A percentile compares a stretch with the other conserved stretches of the same genome.
Conservation (phyloP, 306 rosid genomes). For the Coriaria nepalensis region DNA sequence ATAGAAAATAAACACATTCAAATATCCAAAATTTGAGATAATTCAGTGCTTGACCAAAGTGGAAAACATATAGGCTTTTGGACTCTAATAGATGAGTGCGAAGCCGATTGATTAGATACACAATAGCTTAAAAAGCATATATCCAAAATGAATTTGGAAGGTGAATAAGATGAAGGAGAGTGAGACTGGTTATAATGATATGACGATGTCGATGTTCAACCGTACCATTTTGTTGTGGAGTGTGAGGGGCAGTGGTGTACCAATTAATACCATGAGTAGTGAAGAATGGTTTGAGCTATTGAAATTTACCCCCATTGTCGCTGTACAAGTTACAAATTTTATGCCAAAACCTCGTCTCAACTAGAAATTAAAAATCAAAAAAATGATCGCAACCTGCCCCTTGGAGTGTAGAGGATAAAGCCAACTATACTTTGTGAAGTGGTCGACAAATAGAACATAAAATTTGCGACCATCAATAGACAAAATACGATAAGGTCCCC, state of each 20-base stretch:
- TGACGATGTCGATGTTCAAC: neutral
- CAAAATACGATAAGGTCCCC: neutral
- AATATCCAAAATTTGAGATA: neutral
- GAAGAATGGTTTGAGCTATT: neutral
- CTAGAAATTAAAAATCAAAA: neutral
- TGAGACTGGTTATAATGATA: neutral
- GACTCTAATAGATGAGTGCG: neutral
- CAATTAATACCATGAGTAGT: neutral
- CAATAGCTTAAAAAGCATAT: neutral
- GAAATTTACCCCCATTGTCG: too few relatives aligned
- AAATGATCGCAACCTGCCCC: neutral
- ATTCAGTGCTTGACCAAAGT: neutral
- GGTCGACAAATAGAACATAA: neutral
- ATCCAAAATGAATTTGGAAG: neutral
- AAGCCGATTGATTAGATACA: conserved; percentile 1
- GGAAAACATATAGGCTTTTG: neutral
- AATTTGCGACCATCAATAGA: neutral
- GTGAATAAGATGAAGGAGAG: neutral
- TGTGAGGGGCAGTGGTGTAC: neutral
- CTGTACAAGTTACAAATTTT: neutral
- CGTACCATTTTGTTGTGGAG: neutral
- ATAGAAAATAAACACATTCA: neutral
- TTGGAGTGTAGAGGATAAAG: neutral
- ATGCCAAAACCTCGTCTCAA: neutral
- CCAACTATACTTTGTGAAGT: conserved; percentile 4